Percentiles rank a stretch among this genome's conserved stretches.
These are phyloP conservation scores for Verticillium dahliae DNA, from an alignment of 2,329 filamentous ascomycete genomes.

Conservation along the genomic window DNA sequence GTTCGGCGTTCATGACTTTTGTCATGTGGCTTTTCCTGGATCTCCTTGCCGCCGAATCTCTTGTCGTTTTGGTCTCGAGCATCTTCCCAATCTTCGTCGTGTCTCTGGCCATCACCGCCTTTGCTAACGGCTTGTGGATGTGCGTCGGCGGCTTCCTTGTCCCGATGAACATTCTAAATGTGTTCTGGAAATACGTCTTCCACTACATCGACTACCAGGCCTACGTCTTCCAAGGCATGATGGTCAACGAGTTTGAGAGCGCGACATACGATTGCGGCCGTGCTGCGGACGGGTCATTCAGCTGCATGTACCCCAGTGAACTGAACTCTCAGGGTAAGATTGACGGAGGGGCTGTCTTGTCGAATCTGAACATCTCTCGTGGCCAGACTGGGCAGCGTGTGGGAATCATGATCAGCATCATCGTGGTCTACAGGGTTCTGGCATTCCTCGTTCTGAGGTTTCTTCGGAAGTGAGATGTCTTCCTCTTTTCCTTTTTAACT, in stretches of 20 bases:
- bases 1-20: constrained; percentile 66
- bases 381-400: constrained; percentile 62
- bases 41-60: constrained; percentile 71
- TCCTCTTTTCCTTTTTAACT: background rate
- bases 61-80: constrained; percentile 70
- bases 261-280: constrained; percentile 55
- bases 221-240: constrained; percentile 89
- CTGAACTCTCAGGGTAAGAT: constrained; percentile 62
- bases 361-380: constrained; percentile 61
- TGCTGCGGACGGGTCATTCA: constrained; percentile 36
- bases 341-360: constrained; percentile 62
- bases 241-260: constrained; percentile 76
- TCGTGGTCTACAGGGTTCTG: constrained; percentile 63
- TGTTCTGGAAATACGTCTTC: constrained; percentile 81
- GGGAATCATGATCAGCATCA: constrained; percentile 72
- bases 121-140: constrained; percentile 90
- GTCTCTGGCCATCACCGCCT: constrained; percentile 70
- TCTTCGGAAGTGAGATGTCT: background rate
- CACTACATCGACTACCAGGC: constrained; percentile 84
- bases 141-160: constrained; percentile 79
- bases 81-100: constrained; percentile 77
- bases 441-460: constrained; percentile 53
- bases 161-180: constrained; percentile 63
- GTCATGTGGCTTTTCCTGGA: constrained; percentile 83
- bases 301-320: constrained; percentile 65